Percentiles rank a stretch among this genome's conserved stretches.
Evolutionary conservation across 495 filamentous ascomycete genomes (phyloP).

Genomic region (Rostrohypoxylon terebratum): DNA sequence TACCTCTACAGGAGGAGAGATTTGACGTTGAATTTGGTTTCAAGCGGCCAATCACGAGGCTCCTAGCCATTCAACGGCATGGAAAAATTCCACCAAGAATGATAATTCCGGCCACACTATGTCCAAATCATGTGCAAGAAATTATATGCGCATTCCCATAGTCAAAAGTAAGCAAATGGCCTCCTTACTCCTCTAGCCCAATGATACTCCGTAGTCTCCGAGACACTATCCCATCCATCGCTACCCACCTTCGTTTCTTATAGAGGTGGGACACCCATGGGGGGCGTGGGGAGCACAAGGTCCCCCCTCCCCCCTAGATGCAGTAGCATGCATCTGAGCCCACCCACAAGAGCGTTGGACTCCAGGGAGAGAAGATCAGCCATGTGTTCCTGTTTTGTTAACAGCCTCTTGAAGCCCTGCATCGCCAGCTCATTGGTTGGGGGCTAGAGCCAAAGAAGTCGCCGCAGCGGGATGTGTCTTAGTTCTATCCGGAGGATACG

Average conservation of each 20-base stretch:
- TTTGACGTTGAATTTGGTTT: conserved; percentile 40
- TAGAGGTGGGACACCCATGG: conserved; percentile 28
- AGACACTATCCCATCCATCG: conserved; percentile 39
- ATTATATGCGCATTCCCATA: conserved; percentile 50
- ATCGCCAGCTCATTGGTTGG: conserved; percentile 48
- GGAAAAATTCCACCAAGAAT: conserved; percentile 36
- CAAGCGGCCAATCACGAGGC: conserved; percentile 35
- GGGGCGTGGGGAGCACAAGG: conserved; percentile 43
- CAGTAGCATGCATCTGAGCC: conserved; percentile 40
- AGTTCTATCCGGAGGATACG: conserved; percentile 39
- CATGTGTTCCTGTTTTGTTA: conserved; percentile 48
- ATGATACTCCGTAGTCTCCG: conserved; percentile 39
- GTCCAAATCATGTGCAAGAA: conserved; percentile 51
- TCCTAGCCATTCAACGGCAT: conserved; percentile 21
- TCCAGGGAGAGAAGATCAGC: conserved; percentile 38
- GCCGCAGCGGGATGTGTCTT: conserved; percentile 43
- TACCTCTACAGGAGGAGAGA: conserved; percentile 2
- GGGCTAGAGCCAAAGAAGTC: conserved; percentile 40
- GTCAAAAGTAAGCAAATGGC: conserved; percentile 43
- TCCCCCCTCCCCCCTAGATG: conserved; percentile 22
- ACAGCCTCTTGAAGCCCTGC: conserved; percentile 43
- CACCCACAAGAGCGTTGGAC: conserved; percentile 32
- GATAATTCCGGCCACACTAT: conserved; percentile 45
- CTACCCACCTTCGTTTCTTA: conserved; percentile 35
- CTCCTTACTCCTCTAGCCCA: conserved; percentile 45